phyloP scores from a whole-genome alignment of 1,284 basidiomycete species.

The Naganishia albida region DNA sequence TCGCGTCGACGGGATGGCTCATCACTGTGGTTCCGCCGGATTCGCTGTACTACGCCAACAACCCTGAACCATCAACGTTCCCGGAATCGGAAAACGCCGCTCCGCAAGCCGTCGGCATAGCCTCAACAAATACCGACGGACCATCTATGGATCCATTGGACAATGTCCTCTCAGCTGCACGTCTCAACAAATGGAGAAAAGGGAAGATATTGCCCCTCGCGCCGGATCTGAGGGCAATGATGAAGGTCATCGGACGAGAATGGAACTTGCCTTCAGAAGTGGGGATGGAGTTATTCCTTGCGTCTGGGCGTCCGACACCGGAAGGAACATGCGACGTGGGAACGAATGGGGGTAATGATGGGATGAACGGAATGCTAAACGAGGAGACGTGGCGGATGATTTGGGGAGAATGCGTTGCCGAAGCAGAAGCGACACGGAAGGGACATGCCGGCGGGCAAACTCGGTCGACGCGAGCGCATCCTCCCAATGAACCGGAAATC shows the following conservation, averaged over 20 bases:
- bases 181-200: constrained; percentile 42
- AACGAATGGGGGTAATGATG: constrained; percentile 5
- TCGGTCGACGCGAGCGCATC: no score
- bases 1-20: constrained; percentile 22
- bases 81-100: neutral
- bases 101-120: constrained; percentile 4
- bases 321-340: neutral
- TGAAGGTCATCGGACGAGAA: constrained; percentile 50
- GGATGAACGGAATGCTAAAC: constrained; percentile 12
- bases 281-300: constrained; percentile 49
- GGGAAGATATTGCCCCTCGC: constrained; percentile 49
- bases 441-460: no score
- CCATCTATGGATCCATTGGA: neutral
- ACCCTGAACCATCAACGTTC: neutral
- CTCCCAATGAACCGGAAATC: neutral
- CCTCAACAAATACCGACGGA: neutral
- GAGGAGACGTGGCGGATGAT: constrained; percentile 31
- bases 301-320: neutral
- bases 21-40: constrained; percentile 34
- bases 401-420: constrained; percentile 24
- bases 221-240: constrained; percentile 49
- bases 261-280: constrained; percentile 49
- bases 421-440: constrained; percentile 7
- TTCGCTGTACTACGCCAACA: constrained; percentile 23
- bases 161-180: constrained; percentile 28